These are phyloP conservation scores for Acer campestre DNA, from an alignment of 345 rosid genomes.

Conservation along the genomic window DNA sequence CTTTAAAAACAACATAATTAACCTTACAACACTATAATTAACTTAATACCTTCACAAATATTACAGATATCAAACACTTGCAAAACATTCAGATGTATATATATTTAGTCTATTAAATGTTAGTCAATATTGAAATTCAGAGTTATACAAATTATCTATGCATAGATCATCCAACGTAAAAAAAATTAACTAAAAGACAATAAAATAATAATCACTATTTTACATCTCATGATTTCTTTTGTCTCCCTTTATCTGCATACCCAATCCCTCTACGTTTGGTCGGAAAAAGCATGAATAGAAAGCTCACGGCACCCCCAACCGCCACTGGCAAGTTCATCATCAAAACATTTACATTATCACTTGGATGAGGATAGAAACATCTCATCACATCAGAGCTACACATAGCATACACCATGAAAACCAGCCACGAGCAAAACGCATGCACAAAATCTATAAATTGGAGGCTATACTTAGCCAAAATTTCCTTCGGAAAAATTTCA, in stretches of 20 bases:
- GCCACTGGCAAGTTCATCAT: constrained; percentile 39
- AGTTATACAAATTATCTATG: too few relatives aligned
- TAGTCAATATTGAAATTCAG: too few relatives aligned
- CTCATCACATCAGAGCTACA: constrained; percentile 38
- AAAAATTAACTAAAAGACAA: background rate
- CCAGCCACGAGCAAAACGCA: constrained; percentile 44
- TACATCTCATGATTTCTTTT: background rate
- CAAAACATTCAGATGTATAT: too few relatives aligned
- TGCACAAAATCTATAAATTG: constrained; percentile 46
- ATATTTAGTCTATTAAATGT: background rate
- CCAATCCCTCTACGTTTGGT: constrained; percentile 49
- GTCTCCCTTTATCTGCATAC: constrained; percentile 43
- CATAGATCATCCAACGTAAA: too few relatives aligned
- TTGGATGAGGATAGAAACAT: constrained; percentile 37
- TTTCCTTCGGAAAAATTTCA: background rate
- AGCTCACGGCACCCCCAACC: constrained; percentile 38
- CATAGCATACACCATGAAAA: constrained; percentile 56
- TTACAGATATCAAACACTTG: too few relatives aligned
- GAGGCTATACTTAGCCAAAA: constrained; percentile 17
- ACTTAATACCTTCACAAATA: too few relatives aligned
- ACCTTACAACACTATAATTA: too few relatives aligned
- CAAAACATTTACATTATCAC: constrained; percentile 21
- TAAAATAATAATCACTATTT: too few relatives aligned
- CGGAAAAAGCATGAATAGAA: constrained; percentile 54
- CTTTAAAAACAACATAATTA: too few relatives aligned